These are phyloP conservation scores for Colletotrichum sp. DNA, from an alignment of 2,329 filamentous ascomycete genomes.

Conservation along the genomic window DNA sequence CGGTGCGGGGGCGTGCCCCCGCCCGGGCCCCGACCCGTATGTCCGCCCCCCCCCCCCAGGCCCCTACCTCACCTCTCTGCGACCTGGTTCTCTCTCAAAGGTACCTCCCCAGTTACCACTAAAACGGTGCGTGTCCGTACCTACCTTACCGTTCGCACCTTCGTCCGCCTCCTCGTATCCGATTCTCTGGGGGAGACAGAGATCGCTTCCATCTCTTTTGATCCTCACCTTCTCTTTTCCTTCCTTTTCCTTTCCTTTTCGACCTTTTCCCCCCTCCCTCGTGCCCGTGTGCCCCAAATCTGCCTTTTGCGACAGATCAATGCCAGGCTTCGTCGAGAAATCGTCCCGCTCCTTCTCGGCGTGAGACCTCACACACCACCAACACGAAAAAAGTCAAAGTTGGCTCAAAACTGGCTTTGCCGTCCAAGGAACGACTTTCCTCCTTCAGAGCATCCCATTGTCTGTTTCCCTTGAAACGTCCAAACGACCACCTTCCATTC, in stretches of 20 bases:
- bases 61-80: background rate
- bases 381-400: background rate
- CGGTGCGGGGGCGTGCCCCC: too few species aligned
- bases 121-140: background rate
- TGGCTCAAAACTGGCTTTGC: background rate
- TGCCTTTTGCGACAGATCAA: conserved; percentile 9
- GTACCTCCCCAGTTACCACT: background rate
- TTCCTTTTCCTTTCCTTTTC: background rate
- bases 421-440: background rate
- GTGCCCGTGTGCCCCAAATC: background rate
- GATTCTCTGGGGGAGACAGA: conserved; percentile 20
- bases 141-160: background rate
- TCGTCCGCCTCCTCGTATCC: conserved; percentile 12
- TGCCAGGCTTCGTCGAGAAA: conserved; percentile 6
- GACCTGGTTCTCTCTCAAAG: conserved; percentile 3
- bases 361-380: background rate
- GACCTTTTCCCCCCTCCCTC: background rate
- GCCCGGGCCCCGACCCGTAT: too few species aligned
- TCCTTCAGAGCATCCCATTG: background rate
- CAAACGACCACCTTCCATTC: background rate
- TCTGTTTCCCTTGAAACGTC: background rate
- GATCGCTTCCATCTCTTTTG: conserved; percentile 14
- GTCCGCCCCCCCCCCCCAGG: background rate
- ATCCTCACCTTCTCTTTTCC: conserved; percentile 3
- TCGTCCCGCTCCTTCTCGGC: background rate